These are phyloP conservation scores for Eucalyptus cladocalyx DNA, from an alignment of 345 rosid species.

Conservation along the genomic window DNA sequence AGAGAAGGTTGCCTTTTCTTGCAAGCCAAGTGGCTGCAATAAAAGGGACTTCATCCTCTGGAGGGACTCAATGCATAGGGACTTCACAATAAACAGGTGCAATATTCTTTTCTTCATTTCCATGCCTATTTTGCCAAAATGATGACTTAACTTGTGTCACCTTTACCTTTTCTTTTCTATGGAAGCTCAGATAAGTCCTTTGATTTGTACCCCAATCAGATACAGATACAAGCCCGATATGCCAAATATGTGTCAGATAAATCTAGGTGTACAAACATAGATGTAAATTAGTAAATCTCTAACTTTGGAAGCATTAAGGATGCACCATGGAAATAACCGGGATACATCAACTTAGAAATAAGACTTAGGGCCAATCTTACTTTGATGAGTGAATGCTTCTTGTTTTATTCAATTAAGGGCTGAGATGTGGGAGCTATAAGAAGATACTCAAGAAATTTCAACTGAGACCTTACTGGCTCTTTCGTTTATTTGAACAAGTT, in stretches of 20 bases:
- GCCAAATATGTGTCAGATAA: not conserved
- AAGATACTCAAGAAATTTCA: not conserved
- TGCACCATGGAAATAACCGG: not conserved
- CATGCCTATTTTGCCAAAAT: not conserved
- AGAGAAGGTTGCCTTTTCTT: constrained; percentile 9
- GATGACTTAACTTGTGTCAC: not conserved
- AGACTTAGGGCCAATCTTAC: not conserved
- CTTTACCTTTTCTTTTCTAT: not conserved
- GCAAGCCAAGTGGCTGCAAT: constrained; percentile 19
- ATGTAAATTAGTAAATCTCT: not conserved
- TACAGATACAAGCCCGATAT: not conserved
- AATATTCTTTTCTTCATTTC: not conserved
- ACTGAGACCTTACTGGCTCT: not conserved
- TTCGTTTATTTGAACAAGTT: not conserved
- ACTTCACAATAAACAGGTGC: constrained; percentile 91
- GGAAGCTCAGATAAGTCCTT: not conserved
- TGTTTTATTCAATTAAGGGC: not conserved
- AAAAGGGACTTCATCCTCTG: constrained; percentile 51
- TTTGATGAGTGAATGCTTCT: not conserved
- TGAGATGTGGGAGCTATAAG: not conserved
- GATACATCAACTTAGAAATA: not conserved
- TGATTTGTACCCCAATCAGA: not conserved
- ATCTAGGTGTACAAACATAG: not conserved
- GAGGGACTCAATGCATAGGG: constrained; percentile 73
- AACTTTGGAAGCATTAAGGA: not conserved